These are phyloP conservation scores for Lenwebbia sp. DNA, from an alignment of 345 rosid genomes.

Conservation along the genomic window DNA sequence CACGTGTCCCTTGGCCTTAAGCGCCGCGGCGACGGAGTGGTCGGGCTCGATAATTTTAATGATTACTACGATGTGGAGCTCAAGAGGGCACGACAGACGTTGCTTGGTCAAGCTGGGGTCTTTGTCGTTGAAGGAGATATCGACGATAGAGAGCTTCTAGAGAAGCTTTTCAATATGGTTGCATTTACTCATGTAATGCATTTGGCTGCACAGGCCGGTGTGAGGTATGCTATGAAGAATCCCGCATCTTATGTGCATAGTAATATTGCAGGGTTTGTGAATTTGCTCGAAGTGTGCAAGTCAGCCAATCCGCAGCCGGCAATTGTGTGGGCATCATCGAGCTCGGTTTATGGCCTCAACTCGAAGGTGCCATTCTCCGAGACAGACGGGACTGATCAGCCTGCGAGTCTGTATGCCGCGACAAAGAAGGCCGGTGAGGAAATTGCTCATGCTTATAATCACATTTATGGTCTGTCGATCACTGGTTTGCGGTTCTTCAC, in stretches of 20 bases:
- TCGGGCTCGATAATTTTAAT: slow-evolving; percentile 72
- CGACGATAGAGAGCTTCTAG: slow-evolving; percentile 33
- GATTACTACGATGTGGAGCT: slow-evolving; percentile 45
- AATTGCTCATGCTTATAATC: slow-evolving; percentile 56
- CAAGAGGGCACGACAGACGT: slow-evolving; percentile 40
- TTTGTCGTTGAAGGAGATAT: slow-evolving; percentile 54
- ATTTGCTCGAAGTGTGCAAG: slow-evolving; percentile 44
- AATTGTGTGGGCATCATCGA: slow-evolving; percentile 66
- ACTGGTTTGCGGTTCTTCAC: slow-evolving; percentile 61
- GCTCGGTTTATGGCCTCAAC: slow-evolving; percentile 63
- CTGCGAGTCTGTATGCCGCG: slow-evolving; percentile 19
- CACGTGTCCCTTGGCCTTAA: slow-evolving; percentile 46
- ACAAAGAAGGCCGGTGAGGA: slow-evolving; percentile 20
- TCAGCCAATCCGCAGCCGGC: slow-evolving; percentile 52
- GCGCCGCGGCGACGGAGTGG: slow-evolving; percentile 66
- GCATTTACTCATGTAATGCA: slow-evolving; percentile 56
- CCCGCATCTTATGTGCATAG: slow-evolving; percentile 55
- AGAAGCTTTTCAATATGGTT: slow-evolving; percentile 43
- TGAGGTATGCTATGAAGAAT: slow-evolving; percentile 58
- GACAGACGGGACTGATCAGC: slow-evolving; percentile 49
- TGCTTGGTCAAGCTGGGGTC: slow-evolving; percentile 42
- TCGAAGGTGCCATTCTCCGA: slow-evolving; percentile 58
- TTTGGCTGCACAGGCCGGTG: slow-evolving; percentile 62
- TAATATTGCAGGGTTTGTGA: slow-evolving; percentile 57
- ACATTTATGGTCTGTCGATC: slow-evolving; percentile 57